phyloP scores from a whole-genome alignment of 768 basidiomycete genomes.

The Candolleomyces efflorescens region DNA sequence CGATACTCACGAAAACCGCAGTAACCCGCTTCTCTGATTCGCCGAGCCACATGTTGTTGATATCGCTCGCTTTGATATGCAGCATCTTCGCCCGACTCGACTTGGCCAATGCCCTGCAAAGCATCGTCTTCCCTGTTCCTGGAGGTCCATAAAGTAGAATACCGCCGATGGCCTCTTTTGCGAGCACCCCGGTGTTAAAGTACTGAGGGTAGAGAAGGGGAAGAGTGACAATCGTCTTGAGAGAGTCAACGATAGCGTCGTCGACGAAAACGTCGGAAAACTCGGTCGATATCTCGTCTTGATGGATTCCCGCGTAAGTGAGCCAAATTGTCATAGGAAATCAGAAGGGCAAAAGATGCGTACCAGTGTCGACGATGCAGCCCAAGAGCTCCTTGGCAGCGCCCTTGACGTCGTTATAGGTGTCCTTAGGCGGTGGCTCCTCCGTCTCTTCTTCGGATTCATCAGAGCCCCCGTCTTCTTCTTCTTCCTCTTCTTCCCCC shows the following conservation, averaged over 20 bases:
- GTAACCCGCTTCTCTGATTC: conserved; percentile 13
- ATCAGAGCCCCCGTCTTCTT: neutral
- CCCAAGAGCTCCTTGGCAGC: neutral
- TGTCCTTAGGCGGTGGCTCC: neutral
- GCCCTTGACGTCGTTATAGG: neutral
- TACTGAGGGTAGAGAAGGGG: conserved; percentile 10
- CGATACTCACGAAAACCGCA: conserved; percentile 15
- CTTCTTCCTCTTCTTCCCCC: neutral
- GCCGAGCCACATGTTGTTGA: conserved; percentile 10
- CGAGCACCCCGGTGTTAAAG: conserved; percentile 38
- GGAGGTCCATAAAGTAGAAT: conserved; percentile 51
- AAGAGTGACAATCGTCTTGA: conserved; percentile 13
- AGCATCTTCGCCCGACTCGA: conserved; percentile 16
- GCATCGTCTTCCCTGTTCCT: conserved; percentile 50
- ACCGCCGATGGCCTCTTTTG: conserved; percentile 54
- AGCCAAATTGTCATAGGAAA: too few relatives aligned
- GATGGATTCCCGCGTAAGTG: neutral
- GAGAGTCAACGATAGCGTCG: conserved; percentile 9
- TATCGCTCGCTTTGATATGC: conserved; percentile 14
- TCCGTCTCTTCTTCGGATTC: neutral
- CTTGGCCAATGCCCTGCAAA: conserved; percentile 46
- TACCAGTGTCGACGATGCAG: neutral
- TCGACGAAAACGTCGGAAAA: conserved; percentile 15
- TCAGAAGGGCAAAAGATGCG: neutral
- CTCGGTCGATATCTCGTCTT: conserved; percentile 10